Evolutionary conservation across 306 rosid species (phyloP), one percentile per base, ranked within the genome.

Genomic region (Acmispon strigosus): DNA sequence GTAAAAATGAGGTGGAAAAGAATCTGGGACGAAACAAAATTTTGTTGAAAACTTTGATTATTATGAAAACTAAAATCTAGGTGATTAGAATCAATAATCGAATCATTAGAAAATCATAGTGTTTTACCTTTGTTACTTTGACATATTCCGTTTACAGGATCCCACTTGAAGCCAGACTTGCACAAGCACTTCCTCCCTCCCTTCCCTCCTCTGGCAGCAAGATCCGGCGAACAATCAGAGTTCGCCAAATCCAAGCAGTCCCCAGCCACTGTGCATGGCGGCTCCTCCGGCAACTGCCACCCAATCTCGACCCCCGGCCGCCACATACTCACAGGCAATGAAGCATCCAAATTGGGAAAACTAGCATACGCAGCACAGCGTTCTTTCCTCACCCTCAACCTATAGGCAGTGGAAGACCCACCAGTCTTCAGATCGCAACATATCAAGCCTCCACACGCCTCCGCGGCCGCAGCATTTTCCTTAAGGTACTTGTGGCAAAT

Each of bases 251-350:
- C 76, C 4, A 5, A 15, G 27, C 87, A 83, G 22, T 73, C 80
- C 56, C 3, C 2, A 0, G 47, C 8, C 1, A 13, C 70, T 11
- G 43, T 58, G 24, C 87, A 80, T 39, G 15, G 16, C 3, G 82
- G 84, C 61, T 80, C 84, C 39, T n/a, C 29, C 8, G 82, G 87
- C 61, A 51, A 44, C 59, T 20, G 43, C 84, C 87, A 84, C 66
- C 73, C 84, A 10, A 83, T 19, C 78, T 84, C 87, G 75, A 84
- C 69, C 58, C 81, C 87, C 0, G 78, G 76, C 71, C 45, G 67
- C 84, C 84, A 80, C 78, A 14, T 47, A 11, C 45, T 72, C 74
- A 57, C 44, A 0, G 63, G 54, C 17, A 66, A 51, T 10, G 81
- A 52, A 11, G 45, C 13, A 48, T 69, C 84, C 63, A 76, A 70